A percentile compares a stretch with the other conserved stretches of the same genome.
Evolutionary conservation across 371 early-diverging fungal genomes (phyloP).

Genomic region (Dichotomocladium elegans): DNA sequence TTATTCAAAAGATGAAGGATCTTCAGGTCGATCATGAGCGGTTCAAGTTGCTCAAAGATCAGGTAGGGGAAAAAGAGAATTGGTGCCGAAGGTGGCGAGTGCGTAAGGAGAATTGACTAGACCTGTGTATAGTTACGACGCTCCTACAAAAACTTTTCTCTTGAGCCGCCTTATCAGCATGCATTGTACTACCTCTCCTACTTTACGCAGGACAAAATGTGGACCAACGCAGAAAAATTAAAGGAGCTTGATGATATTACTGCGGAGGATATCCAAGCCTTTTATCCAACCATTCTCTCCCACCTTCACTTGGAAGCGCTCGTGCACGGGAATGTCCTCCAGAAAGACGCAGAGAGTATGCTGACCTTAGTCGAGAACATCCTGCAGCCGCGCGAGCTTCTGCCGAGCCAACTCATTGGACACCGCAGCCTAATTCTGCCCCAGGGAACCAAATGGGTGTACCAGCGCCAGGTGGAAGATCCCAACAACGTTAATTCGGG

Average conservation of each 20-base stretch:
- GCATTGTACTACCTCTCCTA: constrained; percentile 74
- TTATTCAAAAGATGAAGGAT: constrained; percentile 65
- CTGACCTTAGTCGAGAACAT: constrained; percentile 47
- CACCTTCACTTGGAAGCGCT: constrained; percentile 75
- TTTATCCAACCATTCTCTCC: constrained; percentile 66
- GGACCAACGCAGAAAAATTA: constrained; percentile 81
- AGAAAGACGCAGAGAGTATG: constrained; percentile 62
- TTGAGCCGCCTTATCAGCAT: constrained; percentile 75
- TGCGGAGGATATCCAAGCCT: constrained; percentile 67
- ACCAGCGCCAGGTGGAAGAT: constrained; percentile 65
- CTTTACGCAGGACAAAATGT: constrained; percentile 75
- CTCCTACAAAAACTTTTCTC: constrained; percentile 65
- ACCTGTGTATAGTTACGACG: constrained; percentile 54
- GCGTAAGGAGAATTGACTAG: not conserved
- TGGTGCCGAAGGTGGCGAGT: too few relatives aligned
- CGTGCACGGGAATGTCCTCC: constrained; percentile 78
- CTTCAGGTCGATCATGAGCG: constrained; percentile 62
- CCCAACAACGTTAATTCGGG: constrained; percentile 83
- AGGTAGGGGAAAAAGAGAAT: constrained; percentile 11
- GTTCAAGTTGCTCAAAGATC: constrained; percentile 75
- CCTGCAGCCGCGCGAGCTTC: constrained; percentile 58
- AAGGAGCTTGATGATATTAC: constrained; percentile 55
- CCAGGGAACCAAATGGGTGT: constrained; percentile 53
- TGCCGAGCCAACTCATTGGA: constrained; percentile 55
- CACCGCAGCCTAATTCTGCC: constrained; percentile 71